These are phyloP conservation scores for Glebionis coronaria DNA, from an alignment of 129 eudicot species.

Conservation along the genomic window DNA sequence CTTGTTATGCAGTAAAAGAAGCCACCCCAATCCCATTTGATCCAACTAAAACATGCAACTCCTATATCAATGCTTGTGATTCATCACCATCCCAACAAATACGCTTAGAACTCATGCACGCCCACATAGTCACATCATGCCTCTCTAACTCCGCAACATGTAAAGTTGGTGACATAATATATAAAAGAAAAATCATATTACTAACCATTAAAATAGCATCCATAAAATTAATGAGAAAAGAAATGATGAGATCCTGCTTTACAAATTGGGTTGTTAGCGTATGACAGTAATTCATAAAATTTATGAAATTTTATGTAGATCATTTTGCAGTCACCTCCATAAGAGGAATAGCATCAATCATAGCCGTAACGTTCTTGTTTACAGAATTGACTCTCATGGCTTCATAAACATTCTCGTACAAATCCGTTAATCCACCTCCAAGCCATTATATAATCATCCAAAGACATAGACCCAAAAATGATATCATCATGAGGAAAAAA, in stretches of 20 bases:
- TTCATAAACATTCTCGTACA: slow-evolving; percentile 72
- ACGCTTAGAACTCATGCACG: too few relatives aligned
- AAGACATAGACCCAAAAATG: slow-evolving; percentile 15
- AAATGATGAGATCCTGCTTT: slow-evolving; percentile 25
- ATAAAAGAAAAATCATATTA: too few relatives aligned
- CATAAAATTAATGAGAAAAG: not conserved
- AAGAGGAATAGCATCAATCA: slow-evolving; percentile 82
- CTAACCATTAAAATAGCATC: too few relatives aligned
- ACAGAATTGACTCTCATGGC: slow-evolving; percentile 55
- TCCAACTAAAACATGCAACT: too few relatives aligned
- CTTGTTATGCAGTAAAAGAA: too few relatives aligned
- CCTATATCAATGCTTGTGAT: too few relatives aligned
- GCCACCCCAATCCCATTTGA: too few relatives aligned
- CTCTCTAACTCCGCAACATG: too few relatives aligned
- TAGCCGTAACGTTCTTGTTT: slow-evolving; percentile 36
- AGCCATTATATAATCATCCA: slow-evolving; percentile 37
- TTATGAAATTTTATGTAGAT: not conserved
- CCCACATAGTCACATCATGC: too few relatives aligned
- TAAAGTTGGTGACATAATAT: too few relatives aligned
- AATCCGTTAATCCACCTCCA: slow-evolving; percentile 47
- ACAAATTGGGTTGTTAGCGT: slow-evolving; percentile 24
- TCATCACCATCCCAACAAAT: too few relatives aligned
- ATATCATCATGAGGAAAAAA: not conserved
- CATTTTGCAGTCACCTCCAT: slow-evolving; percentile 89
- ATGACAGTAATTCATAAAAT: too few relatives aligned